Evolutionary conservation across 352 stramenopile genomes (phyloP).

Genomic region (Globisporangium orthogonon): DNA sequence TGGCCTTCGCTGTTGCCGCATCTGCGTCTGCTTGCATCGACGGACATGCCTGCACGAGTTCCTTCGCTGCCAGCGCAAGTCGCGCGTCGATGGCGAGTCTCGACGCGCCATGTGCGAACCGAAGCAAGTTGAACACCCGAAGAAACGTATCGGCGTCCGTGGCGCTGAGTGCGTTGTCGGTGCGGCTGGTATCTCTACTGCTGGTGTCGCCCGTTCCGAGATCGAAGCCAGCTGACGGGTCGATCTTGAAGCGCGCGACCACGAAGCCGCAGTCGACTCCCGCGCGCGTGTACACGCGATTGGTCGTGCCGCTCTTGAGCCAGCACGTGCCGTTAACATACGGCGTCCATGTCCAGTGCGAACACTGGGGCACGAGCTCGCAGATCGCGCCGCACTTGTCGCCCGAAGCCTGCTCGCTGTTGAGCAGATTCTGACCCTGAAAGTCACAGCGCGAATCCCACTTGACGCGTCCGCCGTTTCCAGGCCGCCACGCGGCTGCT

Average conservation of each 20-base stretch:
- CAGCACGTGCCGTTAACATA: constrained; percentile 21
- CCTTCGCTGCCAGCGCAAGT: constrained; percentile 25
- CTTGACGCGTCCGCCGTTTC: constrained; percentile 19
- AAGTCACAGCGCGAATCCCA: constrained; percentile 31
- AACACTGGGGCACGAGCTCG: constrained; percentile 17
- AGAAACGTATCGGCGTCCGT: constrained; percentile 21
- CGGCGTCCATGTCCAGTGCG: constrained; percentile 34
- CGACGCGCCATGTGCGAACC: constrained; percentile 10
- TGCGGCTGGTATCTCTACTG: neutral
- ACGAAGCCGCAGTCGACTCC: constrained; percentile 11
- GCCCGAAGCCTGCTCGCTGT: constrained; percentile 15
- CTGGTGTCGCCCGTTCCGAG: constrained; percentile 2
- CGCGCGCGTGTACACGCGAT: constrained; percentile 3
- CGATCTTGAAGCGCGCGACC: constrained; percentile 6
- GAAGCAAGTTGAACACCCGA: constrained; percentile 25
- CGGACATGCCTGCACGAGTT: constrained; percentile 21
- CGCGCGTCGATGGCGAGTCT: constrained; percentile 25
- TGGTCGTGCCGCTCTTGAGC: constrained; percentile 18
- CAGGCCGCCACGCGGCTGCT: constrained; percentile 14
- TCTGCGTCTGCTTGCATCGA: constrained; percentile 4
- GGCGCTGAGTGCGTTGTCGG: constrained; percentile 10
- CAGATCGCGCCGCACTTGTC: constrained; percentile 28
- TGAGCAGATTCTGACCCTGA: constrained; percentile 11
- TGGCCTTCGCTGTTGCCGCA: neutral
- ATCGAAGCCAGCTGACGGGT: constrained; percentile 5